These are phyloP conservation scores for Thelephora ganbajun DNA, from an alignment of 768 basidiomycete genomes.

Conservation along the genomic window DNA sequence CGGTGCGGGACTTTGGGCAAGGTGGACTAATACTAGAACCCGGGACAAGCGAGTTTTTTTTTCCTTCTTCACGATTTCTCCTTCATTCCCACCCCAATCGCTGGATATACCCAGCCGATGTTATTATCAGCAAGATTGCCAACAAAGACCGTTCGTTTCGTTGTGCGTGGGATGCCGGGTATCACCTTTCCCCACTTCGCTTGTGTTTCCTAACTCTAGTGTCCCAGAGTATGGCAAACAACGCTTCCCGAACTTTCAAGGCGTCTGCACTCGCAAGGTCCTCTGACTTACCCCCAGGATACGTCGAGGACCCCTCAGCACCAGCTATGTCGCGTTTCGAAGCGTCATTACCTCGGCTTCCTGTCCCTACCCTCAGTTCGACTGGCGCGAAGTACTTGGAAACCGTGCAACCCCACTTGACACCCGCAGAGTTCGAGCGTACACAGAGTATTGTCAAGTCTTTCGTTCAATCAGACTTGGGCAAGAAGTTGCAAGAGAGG, in stretches of 20 bases:
- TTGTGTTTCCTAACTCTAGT: no score
- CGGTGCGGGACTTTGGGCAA: no score
- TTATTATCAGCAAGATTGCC: no score
- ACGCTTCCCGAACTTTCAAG: conserved; percentile 15
- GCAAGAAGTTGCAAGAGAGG: conserved; percentile 61
- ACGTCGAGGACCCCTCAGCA: conserved; percentile 40
- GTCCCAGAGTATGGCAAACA: no score
- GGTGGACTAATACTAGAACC: no score
- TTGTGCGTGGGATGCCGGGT: no score
- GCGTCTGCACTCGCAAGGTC: conserved; percentile 17
- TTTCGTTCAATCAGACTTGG: conserved; percentile 60
- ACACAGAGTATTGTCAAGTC: conserved; percentile 45
- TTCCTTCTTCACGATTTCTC: no score
- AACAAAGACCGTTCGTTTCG: no score
- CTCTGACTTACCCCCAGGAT: conserved; percentile 27
- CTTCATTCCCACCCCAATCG: no score
- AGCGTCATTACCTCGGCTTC: conserved; percentile 58
- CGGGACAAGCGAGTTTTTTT: no score
- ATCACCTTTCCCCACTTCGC: no score
- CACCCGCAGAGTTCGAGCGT: conserved; percentile 41
- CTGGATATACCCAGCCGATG: no score
- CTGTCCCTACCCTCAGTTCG: conserved; percentile 72
- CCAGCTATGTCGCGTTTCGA: conserved; percentile 55
- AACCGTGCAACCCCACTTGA: conserved; percentile 64
- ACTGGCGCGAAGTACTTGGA: conserved; percentile 86